Conservation (phyloP, 768 basidiomycete genomes). For the Termitomyces sp. region DNA sequence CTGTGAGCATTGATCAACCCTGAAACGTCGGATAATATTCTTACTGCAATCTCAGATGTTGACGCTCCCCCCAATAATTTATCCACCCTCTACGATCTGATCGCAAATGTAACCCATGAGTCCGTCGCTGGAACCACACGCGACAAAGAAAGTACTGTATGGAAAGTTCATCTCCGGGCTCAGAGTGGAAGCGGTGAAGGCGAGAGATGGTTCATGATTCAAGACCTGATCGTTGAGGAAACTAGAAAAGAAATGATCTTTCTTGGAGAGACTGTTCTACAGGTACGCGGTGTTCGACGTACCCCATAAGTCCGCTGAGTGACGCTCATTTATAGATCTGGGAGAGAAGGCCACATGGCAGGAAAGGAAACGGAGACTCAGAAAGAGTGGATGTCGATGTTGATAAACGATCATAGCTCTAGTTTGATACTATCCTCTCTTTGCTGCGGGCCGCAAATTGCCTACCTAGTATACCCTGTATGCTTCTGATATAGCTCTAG, state of each 20-base stretch:
- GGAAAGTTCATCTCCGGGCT: conserved; percentile 87
- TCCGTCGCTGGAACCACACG: conserved; percentile 94
- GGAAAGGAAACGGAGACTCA: conserved; percentile 19
- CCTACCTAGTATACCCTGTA: neutral
- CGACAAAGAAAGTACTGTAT: conserved; percentile 87
- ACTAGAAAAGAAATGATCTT: conserved; percentile 98
- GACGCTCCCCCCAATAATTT: conserved; percentile 60
- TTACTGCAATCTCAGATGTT: conserved; percentile 55
- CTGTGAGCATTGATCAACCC: conserved; percentile 54
- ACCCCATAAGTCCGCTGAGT: conserved; percentile 9
- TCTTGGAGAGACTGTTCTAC: conserved; percentile 92
- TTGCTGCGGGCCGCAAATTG: neutral
- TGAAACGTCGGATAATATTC: conserved; percentile 20
- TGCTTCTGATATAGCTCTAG: too few relatives aligned
- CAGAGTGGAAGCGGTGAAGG: conserved; percentile 73
- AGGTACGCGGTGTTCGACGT: conserved; percentile 47
- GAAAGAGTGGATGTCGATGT: conserved; percentile 30
- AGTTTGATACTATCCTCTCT: neutral
- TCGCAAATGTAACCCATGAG: conserved; percentile 94
- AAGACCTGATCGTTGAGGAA: conserved; percentile 95
- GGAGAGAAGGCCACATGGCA: conserved; percentile 47
- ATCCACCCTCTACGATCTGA: conserved; percentile 84
- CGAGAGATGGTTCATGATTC: conserved; percentile 96
- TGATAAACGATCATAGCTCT: conserved; percentile 12
- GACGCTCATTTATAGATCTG: conserved; percentile 45